Evolutionary conservation across 129 eudicot species (phyloP).

Genomic region (Saussurea involucrata): DNA sequence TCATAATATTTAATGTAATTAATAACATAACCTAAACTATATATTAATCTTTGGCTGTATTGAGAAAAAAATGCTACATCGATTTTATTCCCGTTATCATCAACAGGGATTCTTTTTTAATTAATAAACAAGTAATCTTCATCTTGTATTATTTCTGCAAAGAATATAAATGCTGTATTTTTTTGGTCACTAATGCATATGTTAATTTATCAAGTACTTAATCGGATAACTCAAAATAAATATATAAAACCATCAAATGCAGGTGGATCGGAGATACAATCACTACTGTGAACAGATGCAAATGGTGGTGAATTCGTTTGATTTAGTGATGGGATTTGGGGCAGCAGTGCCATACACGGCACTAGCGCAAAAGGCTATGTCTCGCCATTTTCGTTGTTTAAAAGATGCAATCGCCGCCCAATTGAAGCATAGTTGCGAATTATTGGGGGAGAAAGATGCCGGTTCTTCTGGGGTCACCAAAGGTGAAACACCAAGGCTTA

Average conservation of each 20-base stretch:
- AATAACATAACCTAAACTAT: not conserved
- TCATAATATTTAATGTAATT: not conserved
- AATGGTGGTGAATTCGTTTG: slow-evolving; percentile 93
- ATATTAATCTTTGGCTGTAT: slow-evolving; percentile 23
- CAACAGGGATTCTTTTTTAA: slow-evolving; percentile 11
- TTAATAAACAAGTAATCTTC: slow-evolving; percentile 12
- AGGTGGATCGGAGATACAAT: slow-evolving; percentile 91
- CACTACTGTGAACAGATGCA: slow-evolving; percentile 99
- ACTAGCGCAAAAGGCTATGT: slow-evolving; percentile 93
- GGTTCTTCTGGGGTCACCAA: slow-evolving; percentile 68
- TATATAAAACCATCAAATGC: slow-evolving; percentile 10
- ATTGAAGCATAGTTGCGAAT: slow-evolving; percentile 76
- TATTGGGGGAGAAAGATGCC: slow-evolving; percentile 78
- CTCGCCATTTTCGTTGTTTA: slow-evolving; percentile 84
- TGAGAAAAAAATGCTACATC: slow-evolving; percentile 19
- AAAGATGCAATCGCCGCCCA: slow-evolving; percentile 74
- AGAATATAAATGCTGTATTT: not conserved
- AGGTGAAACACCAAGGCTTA: slow-evolving; percentile 96
- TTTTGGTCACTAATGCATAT: not conserved
- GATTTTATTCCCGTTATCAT: slow-evolving; percentile 9
- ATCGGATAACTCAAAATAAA: not conserved
- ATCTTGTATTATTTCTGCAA: not conserved
- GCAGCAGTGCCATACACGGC: slow-evolving; percentile 90
- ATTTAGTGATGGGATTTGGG: slow-evolving; percentile 89
- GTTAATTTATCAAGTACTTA: not conserved